Evolutionary conservation across 2,329 filamentous ascomycete species (phyloP).

Genomic region (Fusarium decemcellulare): DNA sequence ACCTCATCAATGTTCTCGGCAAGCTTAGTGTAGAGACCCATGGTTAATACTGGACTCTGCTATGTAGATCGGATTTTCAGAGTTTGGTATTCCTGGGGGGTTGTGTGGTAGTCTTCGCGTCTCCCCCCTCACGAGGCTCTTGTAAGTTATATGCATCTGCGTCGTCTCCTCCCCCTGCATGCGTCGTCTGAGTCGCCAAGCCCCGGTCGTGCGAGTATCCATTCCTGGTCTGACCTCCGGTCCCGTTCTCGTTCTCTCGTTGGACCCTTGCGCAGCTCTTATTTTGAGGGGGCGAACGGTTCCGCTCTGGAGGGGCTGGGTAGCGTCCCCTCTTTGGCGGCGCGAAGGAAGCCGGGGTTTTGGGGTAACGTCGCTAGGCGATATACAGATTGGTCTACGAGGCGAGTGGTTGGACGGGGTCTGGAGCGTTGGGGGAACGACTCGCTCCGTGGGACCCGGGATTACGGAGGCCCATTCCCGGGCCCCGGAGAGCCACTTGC

Average conservation of each 20-base stretch:
- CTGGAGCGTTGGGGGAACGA: neutral
- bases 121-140: conserved; percentile 1
- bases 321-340: too few species aligned
- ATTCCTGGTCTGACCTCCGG: conserved; percentile 5
- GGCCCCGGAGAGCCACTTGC: neutral
- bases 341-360: neutral
- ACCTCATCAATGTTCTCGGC: conserved; percentile 38
- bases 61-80: neutral
- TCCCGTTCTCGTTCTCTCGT: neutral
- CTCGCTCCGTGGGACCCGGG: conserved; percentile 3
- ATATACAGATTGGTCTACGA: neutral
- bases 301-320: neutral
- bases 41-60: conserved; percentile 9
- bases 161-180: neutral
- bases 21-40: conserved; percentile 40
- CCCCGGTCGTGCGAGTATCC: neutral
- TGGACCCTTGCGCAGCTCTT: neutral
- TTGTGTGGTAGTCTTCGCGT: neutral
- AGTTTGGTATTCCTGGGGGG: neutral
- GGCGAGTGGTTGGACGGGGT: neutral
- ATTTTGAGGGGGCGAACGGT: neutral
- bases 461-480: neutral
- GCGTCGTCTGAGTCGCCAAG: conserved; percentile 2
- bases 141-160: conserved; percentile 6
- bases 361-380: conserved; percentile 1